Conservation (phyloP, 805 yeast species). For the Ogataea neopini region DNA sequence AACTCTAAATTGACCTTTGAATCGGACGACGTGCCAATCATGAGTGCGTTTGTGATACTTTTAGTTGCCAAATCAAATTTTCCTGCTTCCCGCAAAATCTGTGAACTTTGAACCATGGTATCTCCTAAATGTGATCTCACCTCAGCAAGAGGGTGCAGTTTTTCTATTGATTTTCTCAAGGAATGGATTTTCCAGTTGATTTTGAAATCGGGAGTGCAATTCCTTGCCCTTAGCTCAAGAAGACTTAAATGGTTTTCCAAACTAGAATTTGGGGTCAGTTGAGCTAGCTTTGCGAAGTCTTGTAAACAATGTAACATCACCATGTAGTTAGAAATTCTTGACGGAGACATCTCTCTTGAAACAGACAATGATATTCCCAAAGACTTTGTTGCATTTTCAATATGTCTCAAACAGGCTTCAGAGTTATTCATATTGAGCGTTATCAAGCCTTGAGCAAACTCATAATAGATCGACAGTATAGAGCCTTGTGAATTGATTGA, state of each 20-base stretch:
- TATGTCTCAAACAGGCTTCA: conserved; percentile 38
- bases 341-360: conserved; percentile 50
- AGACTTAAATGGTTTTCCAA: conserved; percentile 19
- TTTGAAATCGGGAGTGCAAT: conserved; percentile 40
- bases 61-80: conserved; percentile 73
- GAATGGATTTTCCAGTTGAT: conserved; percentile 48
- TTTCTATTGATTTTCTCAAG: conserved; percentile 40
- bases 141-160: conserved; percentile 26
- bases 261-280: conserved; percentile 14
- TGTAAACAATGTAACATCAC: conserved; percentile 60
- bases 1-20: conserved; percentile 63
- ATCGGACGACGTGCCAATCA: conserved; percentile 38
- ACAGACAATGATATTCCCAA: conserved; percentile 62
- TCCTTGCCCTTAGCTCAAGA: conserved; percentile 24
- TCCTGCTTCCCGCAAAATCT: conserved; percentile 64
- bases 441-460: conserved; percentile 63
- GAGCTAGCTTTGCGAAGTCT: conserved; percentile 50
- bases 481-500: conserved; percentile 46
- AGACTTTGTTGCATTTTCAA: conserved; percentile 52
- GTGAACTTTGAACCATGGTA: conserved; percentile 60
- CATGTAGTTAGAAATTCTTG: conserved; percentile 48
- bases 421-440: conserved; percentile 40
- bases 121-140: conserved; percentile 42
- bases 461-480: conserved; percentile 55
- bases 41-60: conserved; percentile 61